Conservation (phyloP, 208 protist species). For the Acanthamoeba healyi region DNA sequence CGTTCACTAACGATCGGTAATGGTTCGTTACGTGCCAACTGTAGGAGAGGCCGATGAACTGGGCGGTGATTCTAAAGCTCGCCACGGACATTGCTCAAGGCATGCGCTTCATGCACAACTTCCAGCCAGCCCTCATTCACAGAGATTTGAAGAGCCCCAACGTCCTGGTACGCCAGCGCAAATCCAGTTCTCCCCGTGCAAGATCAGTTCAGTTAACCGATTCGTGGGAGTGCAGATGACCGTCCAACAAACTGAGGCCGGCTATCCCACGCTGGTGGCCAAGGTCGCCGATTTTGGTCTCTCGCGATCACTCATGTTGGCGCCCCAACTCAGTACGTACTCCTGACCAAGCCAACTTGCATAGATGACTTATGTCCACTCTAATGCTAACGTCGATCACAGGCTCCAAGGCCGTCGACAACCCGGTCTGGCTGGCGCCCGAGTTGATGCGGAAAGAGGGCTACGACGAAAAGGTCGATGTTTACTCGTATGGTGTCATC, state of each 20-base stretch:
- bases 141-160: constrained; percentile 65
- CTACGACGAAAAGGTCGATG: constrained; percentile 76
- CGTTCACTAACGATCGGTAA: neutral
- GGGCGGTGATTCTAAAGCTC: constrained; percentile 56
- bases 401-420: constrained; percentile 70
- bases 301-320: constrained; percentile 75
- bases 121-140: constrained; percentile 68
- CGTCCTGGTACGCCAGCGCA: constrained; percentile 19
- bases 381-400: no score
- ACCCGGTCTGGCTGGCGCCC: constrained; percentile 72
- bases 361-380: no score
- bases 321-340: constrained; percentile 67
- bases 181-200: neutral
- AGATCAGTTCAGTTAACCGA: no score
- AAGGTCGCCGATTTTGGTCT: constrained; percentile 76
- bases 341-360: no score
- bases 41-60: constrained; percentile 18
- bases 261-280: constrained; percentile 61
- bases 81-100: constrained; percentile 67
- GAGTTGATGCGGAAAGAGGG: constrained; percentile 69
- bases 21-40: neutral
- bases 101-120: constrained; percentile 77
- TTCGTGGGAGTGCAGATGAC: no score
- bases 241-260: constrained; percentile 9
- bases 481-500: constrained; percentile 70